Conservation (phyloP, 306 rosid species). For the Corylus heterophylla region DNA sequence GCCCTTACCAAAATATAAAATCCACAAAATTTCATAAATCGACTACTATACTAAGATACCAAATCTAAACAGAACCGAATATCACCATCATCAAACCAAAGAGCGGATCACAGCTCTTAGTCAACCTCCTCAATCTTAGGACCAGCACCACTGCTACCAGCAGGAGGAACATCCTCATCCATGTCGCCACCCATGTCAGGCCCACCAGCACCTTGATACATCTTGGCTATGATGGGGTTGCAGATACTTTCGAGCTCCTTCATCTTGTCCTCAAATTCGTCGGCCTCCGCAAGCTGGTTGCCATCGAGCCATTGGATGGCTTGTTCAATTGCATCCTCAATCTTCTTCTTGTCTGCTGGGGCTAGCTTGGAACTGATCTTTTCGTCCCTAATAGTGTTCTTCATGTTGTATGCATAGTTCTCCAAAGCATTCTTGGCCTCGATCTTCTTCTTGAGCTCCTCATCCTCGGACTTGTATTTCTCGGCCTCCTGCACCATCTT, state of each 20-base stretch:
- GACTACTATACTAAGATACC: not conserved
- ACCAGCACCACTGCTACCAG: slow-evolving; percentile 63
- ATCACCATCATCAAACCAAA: not conserved
- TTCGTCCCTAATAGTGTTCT: slow-evolving; percentile 68
- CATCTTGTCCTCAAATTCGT: slow-evolving; percentile 79
- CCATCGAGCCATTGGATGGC: slow-evolving; percentile 71
- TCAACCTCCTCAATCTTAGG: slow-evolving; percentile 85
- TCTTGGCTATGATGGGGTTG: slow-evolving; percentile 75
- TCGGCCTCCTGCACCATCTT: slow-evolving; percentile 86
- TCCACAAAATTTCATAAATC: not conserved
- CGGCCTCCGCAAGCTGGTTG: slow-evolving; percentile 66
- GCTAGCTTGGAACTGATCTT: slow-evolving; percentile 68
- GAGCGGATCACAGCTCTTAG: slow-evolving; percentile 20
- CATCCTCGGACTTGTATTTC: slow-evolving; percentile 77
- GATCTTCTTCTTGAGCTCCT: slow-evolving; percentile 77
- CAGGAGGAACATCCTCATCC: slow-evolving; percentile 58
- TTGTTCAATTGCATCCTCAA: slow-evolving; percentile 60
- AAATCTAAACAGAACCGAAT: not conserved
- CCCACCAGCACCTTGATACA: slow-evolving; percentile 70
- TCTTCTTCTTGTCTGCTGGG: slow-evolving; percentile 58
- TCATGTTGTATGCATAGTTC: slow-evolving; percentile 76
- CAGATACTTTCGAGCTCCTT: slow-evolving; percentile 69
- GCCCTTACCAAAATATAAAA: not conserved
- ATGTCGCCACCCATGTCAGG: slow-evolving; percentile 38
- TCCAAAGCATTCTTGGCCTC: slow-evolving; percentile 70